Conservation (phyloP, 768 basidiomycete genomes). For the Boletus barrowsii region DNA sequence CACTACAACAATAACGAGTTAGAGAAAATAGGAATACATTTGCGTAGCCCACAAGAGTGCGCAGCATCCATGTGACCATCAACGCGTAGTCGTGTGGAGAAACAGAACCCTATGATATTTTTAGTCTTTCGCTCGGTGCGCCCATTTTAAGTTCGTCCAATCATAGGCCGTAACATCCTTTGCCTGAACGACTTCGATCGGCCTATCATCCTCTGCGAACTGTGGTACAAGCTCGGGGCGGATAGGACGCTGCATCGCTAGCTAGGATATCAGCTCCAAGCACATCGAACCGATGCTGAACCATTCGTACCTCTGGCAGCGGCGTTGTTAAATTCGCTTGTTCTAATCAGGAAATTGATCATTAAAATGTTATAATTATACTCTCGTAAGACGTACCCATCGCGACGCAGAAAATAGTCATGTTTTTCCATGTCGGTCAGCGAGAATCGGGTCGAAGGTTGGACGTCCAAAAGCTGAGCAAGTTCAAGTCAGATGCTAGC, state of each 20-base stretch:
- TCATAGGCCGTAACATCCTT: slow-evolving; percentile 10
- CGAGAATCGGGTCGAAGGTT: slow-evolving; percentile 14
- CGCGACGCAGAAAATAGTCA: slow-evolving; percentile 19
- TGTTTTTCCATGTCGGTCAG: slow-evolving; percentile 23
- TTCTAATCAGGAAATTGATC: slow-evolving; percentile 9
- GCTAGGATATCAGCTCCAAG: slow-evolving; percentile 8
- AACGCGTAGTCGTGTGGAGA: not conserved
- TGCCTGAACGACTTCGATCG: slow-evolving; percentile 9
- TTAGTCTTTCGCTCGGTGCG: not conserved
- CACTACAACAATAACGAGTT: slow-evolving; percentile 18
- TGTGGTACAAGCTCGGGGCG: slow-evolving; percentile 22
- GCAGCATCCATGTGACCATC: slow-evolving; percentile 6
- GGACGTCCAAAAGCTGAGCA: slow-evolving; percentile 18
- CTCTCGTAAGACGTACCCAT: slow-evolving; percentile 20
- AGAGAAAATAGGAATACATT: slow-evolving; percentile 14
- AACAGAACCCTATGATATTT: slow-evolving; percentile 8
- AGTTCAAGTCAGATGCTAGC: not conserved
- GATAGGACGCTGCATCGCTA: slow-evolving; percentile 18
- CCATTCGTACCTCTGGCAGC: slow-evolving; percentile 18
- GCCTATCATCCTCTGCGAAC: not conserved
- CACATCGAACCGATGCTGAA: not conserved
- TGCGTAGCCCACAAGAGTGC: slow-evolving; percentile 11
- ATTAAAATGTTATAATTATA: not conserved
- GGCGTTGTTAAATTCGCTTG: slow-evolving; percentile 23
- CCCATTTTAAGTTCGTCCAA: slow-evolving; percentile 22